Evolutionary conservation across 1,284 basidiomycete genomes (phyloP).

Genomic region (Ustilago esculenta): DNA sequence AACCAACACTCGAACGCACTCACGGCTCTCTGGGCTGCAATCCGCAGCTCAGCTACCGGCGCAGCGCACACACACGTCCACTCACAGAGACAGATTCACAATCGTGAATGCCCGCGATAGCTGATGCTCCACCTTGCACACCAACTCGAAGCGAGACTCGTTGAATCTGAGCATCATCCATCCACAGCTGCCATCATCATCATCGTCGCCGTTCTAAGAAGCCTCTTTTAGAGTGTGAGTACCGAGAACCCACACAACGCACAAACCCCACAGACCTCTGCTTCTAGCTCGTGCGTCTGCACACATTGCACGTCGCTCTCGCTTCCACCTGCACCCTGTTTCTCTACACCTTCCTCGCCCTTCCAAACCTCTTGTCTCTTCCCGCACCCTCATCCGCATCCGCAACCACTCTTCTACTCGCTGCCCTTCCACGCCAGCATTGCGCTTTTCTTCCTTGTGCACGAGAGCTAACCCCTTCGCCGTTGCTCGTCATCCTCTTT

Average conservation of each 20-base stretch:
- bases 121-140: no score
- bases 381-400: background rate
- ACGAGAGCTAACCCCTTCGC: background rate
- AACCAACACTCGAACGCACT: conserved; percentile 20
- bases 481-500: background rate
- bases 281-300: background rate
- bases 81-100: background rate
- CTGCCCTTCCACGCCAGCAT: no score
- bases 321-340: background rate
- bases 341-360: background rate
- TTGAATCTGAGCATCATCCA: no score
- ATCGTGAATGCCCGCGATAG: no score
- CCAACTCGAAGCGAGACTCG: no score
- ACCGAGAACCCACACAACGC: no score
- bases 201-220: background rate
- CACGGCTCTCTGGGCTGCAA: conserved; percentile 3
- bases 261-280: no score
- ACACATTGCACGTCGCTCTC: background rate
- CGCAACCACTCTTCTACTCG: background rate
- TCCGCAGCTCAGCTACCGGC: conserved; percentile 1
- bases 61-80: conserved; percentile 6
- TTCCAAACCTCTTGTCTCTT: background rate
- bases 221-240: no score
- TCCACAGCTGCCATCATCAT: background rate
- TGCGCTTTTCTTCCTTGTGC: no score